Evolutionary conservation across 169 alveolate species (phyloP), one percentile per base, ranked within the genome.

Genomic region (Pseudocohnilembus persalinus): DNA sequence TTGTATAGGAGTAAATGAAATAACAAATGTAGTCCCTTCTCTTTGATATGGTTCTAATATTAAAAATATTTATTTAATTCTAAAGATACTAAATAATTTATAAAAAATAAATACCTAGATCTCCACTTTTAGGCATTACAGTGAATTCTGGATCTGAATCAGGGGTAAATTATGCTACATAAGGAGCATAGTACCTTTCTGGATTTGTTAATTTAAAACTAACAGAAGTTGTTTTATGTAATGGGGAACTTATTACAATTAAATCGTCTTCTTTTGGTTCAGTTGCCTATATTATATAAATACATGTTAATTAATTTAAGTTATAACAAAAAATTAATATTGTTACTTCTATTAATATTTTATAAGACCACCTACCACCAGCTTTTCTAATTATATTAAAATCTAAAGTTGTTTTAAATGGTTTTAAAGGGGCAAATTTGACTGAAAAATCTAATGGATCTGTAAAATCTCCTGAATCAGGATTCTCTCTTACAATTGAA

Each of bases 301-400:
- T 94, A 91, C 88, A 90, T 64, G 32, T 65, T 65, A 0, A 11
- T 49, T 30, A 29, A 81, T 79, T 49, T 25, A 49, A 79, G 63
- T 0, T 28, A 20, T 16, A 29, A 1, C 49, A 28, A 29, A 26
- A 15, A 35, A n/a, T 0, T 79, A 79, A 29, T 0, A 11, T n/a
- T n/a, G n/a, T 11, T 28, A 79, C 20, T 16, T 32, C 1, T 0
- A 26, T 11, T 16, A 79, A 0, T 29, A 11, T 29, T 31, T 29
- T 65, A 33, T 92, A 95, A 73, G 96, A 95, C 98, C 99, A 97
- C 87, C 98, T 93, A 31, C 99, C 99, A 63, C 98, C 99, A 29
- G 95, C 83, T 73, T 92, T 80, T 89, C 96, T 95, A 64, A 94
- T 88, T 1, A 96, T 83, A 26, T 95, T 88, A 83, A 95, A 92